phyloP scores from a whole-genome alignment of 2,329 filamentous ascomycete genomes.

The Elsinoe perseae region DNA sequence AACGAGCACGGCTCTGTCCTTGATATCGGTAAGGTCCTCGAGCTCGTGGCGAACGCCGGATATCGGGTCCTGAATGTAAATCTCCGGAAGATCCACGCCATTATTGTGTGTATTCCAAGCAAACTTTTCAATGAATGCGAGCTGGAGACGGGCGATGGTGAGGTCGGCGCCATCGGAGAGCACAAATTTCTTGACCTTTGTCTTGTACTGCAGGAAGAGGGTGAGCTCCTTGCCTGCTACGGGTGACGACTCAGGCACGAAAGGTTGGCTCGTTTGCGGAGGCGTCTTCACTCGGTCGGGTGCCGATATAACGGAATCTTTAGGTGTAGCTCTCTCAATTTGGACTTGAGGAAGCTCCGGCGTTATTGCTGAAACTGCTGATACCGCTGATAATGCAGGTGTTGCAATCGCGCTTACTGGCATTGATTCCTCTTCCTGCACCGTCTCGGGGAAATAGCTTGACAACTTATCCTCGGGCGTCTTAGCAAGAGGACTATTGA shows the following conservation, averaged over 20 bases:
- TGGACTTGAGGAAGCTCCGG: not conserved
- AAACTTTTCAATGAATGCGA: constrained; percentile 98
- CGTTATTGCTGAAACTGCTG: not conserved
- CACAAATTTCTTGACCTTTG: constrained; percentile 92
- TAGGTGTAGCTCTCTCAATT: not conserved
- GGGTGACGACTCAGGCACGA: constrained; percentile 52
- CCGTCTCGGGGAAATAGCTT: constrained; percentile 17
- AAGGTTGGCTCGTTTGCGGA: constrained; percentile 33
- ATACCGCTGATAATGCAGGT: not conserved
- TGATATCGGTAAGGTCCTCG: constrained; percentile 86
- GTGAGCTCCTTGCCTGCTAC: constrained; percentile 80
- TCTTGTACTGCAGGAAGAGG: constrained; percentile 91
- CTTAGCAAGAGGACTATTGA: constrained; percentile 44
- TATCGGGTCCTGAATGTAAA: constrained; percentile 93
- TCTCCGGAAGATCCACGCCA: constrained; percentile 85
- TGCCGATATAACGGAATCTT: constrained; percentile 5
- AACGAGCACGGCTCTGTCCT: constrained; percentile 89
- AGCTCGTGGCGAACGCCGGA: constrained; percentile 96
- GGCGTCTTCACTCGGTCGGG: constrained; percentile 29
- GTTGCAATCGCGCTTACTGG: constrained; percentile 8
- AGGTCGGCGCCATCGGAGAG: constrained; percentile 78
- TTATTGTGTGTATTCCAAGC: constrained; percentile 97
- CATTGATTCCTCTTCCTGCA: constrained; percentile 13
- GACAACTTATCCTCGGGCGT: constrained; percentile 60
- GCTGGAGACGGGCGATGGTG: constrained; percentile 77